These are phyloP conservation scores for Russula olivacea DNA, from an alignment of 768 basidiomycete species.

Conservation along the genomic window DNA sequence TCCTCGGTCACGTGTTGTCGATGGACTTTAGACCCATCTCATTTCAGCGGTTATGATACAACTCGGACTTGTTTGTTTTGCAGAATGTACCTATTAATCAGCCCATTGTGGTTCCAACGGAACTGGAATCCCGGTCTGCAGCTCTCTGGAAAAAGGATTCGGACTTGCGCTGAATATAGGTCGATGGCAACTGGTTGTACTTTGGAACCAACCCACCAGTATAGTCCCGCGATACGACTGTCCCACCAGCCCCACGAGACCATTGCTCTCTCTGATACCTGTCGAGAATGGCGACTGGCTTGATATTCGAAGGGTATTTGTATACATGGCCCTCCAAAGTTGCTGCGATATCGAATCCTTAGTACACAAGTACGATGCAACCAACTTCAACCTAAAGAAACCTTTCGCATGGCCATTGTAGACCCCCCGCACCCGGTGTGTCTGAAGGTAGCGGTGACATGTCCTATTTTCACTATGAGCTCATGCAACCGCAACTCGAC, in stretches of 20 bases:
- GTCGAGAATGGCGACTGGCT: not conserved
- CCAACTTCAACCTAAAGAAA: not conserved
- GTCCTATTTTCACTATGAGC: conserved; percentile 1
- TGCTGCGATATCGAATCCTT: not conserved
- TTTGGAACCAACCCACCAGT: no score
- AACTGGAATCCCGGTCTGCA: no score
- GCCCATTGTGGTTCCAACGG: no score
- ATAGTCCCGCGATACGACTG: no score
- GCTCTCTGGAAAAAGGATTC: no score
- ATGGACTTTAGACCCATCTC: no score
- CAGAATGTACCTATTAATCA: no score
- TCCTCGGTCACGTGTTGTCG: no score
- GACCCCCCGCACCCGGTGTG: conserved; percentile 13
- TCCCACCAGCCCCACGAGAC: not conserved
- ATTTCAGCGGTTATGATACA: no score
- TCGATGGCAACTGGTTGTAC: no score
- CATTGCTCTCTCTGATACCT: not conserved
- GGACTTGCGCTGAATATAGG: no score
- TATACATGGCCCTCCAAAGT: not conserved
- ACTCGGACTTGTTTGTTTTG: no score
- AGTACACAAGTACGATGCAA: not conserved
- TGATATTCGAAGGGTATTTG: not conserved
- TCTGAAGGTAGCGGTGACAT: conserved; percentile 15
- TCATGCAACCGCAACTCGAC: not conserved
- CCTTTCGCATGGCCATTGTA: conserved; percentile 4